A percentile compares a stretch with the other conserved stretches of the same genome.
Conservation (phyloP, 306 rosid species). For the Potentilla sterilis region DNA sequence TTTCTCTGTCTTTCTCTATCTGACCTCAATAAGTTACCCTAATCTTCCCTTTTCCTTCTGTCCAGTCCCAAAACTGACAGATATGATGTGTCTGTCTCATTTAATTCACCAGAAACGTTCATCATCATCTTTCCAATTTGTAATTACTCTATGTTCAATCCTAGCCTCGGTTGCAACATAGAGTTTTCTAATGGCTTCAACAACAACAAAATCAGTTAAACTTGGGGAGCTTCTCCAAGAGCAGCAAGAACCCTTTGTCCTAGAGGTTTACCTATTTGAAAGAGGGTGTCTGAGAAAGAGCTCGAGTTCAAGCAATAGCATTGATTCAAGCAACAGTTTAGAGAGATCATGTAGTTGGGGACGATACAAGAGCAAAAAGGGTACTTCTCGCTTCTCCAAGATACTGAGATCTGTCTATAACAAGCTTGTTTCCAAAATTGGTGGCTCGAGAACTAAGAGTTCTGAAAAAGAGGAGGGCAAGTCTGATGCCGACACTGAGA, state of each 20-base stretch:
- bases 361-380: constrained; percentile 28
- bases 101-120: constrained; percentile 29
- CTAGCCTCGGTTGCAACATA: constrained; percentile 12
- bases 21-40: constrained; percentile 22
- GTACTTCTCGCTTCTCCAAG: constrained; percentile 35
- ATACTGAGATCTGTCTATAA: constrained; percentile 37
- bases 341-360: constrained; percentile 30
- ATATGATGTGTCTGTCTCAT: constrained; percentile 24
- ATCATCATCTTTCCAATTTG: constrained; percentile 20
- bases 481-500: constrained; percentile 18
- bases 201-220: constrained; percentile 41
- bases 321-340: constrained; percentile 26
- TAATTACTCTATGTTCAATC: constrained; percentile 12
- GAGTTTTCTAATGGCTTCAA: constrained; percentile 50
- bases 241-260: constrained; percentile 76
- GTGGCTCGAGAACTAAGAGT: constrained; percentile 19
- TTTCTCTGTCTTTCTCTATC: constrained; percentile 27
- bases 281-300: constrained; percentile 45
- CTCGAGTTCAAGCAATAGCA: constrained; percentile 21
- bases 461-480: constrained; percentile 24
- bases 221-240: constrained; percentile 65
- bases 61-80: constrained; percentile 37
- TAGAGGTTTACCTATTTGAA: constrained; percentile 63
- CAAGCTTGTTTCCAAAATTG: constrained; percentile 39
- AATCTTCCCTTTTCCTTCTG: constrained; percentile 7